Evolutionary conservation across 2,329 filamentous ascomycete genomes (phyloP).

Genomic region (Raffaelea ambrosiae): DNA sequence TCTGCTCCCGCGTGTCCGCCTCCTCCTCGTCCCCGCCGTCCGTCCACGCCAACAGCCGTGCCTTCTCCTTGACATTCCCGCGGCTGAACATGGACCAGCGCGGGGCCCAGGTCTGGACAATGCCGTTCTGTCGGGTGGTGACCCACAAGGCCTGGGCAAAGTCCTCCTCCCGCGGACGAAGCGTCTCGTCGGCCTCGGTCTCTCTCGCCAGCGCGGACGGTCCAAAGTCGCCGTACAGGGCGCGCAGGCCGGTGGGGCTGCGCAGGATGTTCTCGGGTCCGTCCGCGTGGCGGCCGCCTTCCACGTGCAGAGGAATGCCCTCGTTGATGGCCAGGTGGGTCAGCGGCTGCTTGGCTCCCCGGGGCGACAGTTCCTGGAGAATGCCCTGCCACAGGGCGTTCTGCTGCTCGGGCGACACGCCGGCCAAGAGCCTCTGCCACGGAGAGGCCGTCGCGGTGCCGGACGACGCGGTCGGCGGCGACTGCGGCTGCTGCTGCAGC

Average conservation of each 20-base stretch:
- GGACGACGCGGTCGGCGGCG: too few species aligned
- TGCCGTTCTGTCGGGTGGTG: conserved; percentile 65
- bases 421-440: conserved; percentile 31
- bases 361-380: conserved; percentile 34
- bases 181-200: conserved; percentile 1
- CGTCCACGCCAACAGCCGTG: conserved; percentile 55
- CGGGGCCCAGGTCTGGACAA: conserved; percentile 80
- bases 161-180: conserved; percentile 33
- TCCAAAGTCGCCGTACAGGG: conserved; percentile 70
- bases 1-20: too few species aligned
- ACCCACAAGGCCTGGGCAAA: conserved; percentile 71
- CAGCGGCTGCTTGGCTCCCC: conserved; percentile 27
- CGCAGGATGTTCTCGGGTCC: conserved; percentile 64
- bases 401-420: conserved; percentile 15
- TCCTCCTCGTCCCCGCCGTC: not conserved
- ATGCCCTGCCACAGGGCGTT: conserved; percentile 39
- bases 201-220: conserved; percentile 23
- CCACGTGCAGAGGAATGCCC: conserved; percentile 44
- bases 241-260: conserved; percentile 60
- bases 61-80: conserved; percentile 85
- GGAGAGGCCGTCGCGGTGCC: conserved; percentile 7
- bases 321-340: conserved; percentile 55
- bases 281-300: conserved; percentile 1
- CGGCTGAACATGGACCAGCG: conserved; percentile 90
- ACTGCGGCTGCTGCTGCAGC: conserved; percentile 3